Evolutionary conservation across 148 eudicot genomes (phyloP), one percentile per base, ranked within the genome.

Genomic region (Vaccinium corymbosum): DNA sequence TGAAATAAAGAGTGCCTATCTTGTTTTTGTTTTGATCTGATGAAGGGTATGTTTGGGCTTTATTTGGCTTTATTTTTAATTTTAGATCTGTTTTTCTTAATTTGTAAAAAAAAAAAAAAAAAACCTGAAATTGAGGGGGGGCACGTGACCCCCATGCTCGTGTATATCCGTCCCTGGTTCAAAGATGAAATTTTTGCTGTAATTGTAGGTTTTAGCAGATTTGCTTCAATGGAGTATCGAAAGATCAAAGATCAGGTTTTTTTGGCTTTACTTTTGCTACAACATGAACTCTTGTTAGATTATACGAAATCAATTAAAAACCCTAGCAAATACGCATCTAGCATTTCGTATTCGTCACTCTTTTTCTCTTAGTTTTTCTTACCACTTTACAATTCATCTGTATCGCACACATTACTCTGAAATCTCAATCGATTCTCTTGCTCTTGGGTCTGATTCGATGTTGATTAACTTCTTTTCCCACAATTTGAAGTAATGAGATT

Each of bases 221-320:
- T 70, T 29, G 74, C 68, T n/a, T n/a, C 56, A 86, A 92, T 95
- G 94, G 98, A 95, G 90, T 93, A 95, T 81, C 93, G 97, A 81
- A 95, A 91, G 86, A 88, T 92, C 88, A 95, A 95, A 78, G 95
- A 95, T 86, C 89, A 90, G 98, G 98, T 94, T 74, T 78, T 46
- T 50, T 76, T n/a, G 1, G 17, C 35, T 32, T 11, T 71, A 48
- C 3, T 17, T 17, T 12, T 55, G 52, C 22, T 62, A 48, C 14
- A 55, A 42, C 73, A 48, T 52, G 73, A 74, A 3, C 48, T 17
- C 42, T 38, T 29, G 1, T 46, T 55, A 8, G 22, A 42, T 55
- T 15, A 7, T 46, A 55, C 81, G 4, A 4, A 4, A 25, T 79
- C 35, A 12, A 35, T 57, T 62, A 32, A 32, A 22, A 20, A 53